Percentiles rank a stretch among this genome's conserved stretches.
Evolutionary conservation across 176 grass and related monocot genomes (phyloP).

Genomic region (Hordeum marinum): DNA sequence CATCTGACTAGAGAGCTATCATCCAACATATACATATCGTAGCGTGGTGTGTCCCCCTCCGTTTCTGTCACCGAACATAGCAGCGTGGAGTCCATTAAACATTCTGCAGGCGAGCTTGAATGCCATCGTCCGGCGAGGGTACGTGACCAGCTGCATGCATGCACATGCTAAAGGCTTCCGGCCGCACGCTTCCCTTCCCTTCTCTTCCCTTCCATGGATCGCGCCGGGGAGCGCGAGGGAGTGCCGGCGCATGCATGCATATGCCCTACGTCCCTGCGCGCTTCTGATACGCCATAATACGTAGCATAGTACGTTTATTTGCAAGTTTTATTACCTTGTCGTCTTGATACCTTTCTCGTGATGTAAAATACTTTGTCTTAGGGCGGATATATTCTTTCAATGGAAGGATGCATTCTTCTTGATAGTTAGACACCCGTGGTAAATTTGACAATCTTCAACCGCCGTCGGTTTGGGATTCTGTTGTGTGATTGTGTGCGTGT

Average conservation of each 20-base stretch:
- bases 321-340: background rate
- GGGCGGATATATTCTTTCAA: no score
- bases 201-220: background rate
- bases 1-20: background rate
- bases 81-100: constrained; percentile 27
- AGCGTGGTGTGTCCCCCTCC: background rate
- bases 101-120: background rate
- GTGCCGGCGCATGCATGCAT: background rate
- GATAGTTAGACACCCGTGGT: no score
- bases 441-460: no score
- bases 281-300: no score
- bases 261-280: no score
- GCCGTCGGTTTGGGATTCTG: no score
- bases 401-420: no score
- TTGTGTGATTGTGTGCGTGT: no score
- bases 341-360: no score
- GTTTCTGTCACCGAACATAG: background rate
- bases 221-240: background rate
- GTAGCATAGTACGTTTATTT: background rate
- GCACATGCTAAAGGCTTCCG: background rate
- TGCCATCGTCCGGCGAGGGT: background rate
- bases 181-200: background rate
- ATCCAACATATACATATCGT: no score
- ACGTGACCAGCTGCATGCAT: background rate
- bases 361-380: no score